Evolutionary conservation across 306 rosid species (phyloP), one percentile per base, ranked within the genome.

Genomic region (Dalbergia cochinchinensis): DNA sequence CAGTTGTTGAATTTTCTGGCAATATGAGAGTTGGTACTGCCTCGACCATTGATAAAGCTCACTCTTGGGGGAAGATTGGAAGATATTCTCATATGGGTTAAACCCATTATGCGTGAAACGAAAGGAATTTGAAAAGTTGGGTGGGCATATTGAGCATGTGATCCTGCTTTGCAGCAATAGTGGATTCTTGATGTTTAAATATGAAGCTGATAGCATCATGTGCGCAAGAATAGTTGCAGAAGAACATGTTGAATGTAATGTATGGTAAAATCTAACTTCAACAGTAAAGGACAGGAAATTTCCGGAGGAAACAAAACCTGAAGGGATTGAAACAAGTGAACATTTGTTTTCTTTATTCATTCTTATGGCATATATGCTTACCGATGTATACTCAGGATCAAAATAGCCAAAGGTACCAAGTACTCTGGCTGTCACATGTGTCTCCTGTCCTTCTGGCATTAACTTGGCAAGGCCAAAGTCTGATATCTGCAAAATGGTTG

Each of bases 381-480:
- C 97, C 84, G 95, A 92, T 75, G 99, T 94, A 80, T 94, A 94
- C 88, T 92, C 97, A 0, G 99, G 97, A 86, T 92, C 97, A 79
- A 94, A 92, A 72, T 94, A 94, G 81, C 98, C 98, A 19, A 94
- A 94, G 65, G 98, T 94, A 18, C 98, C 98, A 10, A 91, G 97
- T 26, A 94, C 97, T 74, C 94, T 91, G 54, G 94, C 95, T 0
- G 98, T 94, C 66, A 90, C 91, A 16, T 86, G 81, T 35, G 89
- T 88, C 68, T 92, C 98, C 54, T 90, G 90, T 14, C 97, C 98
- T 82, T 92, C 97, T 50, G 98, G 98, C 98, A 94, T 94, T 34
- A 94, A 84, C 88, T 90, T 94, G 76, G 99, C 99, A 5, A 94
- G 92, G 57, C 99, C 99, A 84, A 94, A 94, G 78, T 94, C 99